Evolutionary conservation across 495 filamentous ascomycete genomes (phyloP).

Genomic region (Neurospora sp.): DNA sequence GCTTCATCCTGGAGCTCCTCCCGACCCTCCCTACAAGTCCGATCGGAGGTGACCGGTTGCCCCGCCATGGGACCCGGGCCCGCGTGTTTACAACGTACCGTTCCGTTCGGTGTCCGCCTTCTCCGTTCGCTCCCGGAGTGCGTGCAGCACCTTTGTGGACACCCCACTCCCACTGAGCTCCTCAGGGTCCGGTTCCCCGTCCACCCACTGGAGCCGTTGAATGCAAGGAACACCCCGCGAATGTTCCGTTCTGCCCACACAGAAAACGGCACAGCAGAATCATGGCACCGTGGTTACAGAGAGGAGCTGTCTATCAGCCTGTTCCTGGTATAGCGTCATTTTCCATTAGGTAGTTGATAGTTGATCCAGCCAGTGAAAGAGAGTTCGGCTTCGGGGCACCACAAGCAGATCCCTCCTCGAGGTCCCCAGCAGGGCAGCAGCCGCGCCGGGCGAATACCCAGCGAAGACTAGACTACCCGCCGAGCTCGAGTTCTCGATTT

Average conservation of each 20-base stretch:
- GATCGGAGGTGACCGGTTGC: not conserved
- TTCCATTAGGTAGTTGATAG: not conserved
- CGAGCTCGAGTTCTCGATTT: conserved; percentile 3
- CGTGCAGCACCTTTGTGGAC: not conserved
- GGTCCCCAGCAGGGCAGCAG: not conserved
- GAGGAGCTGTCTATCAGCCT: not conserved
- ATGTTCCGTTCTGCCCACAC: not conserved
- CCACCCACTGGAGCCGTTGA: not conserved
- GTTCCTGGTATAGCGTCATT: not conserved
- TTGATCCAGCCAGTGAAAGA: not conserved
- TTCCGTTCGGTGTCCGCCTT: not conserved
- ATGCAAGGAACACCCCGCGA: conserved; percentile 4
- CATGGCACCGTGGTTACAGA: not conserved
- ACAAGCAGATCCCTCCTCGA: not conserved
- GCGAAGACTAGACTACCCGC: not conserved
- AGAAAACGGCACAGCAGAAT: not conserved
- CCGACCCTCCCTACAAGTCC: not conserved
- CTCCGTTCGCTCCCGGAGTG: not conserved
- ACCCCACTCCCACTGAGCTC: not conserved
- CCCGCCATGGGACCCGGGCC: not conserved
- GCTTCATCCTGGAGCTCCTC: not conserved
- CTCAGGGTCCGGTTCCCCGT: not conserved
- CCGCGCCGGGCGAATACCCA: not conserved
- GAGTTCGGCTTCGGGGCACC: not conserved
- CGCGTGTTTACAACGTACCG: not conserved